Conservation (phyloP, 805 yeast genomes). For the Ogataea zsoltii region DNA sequence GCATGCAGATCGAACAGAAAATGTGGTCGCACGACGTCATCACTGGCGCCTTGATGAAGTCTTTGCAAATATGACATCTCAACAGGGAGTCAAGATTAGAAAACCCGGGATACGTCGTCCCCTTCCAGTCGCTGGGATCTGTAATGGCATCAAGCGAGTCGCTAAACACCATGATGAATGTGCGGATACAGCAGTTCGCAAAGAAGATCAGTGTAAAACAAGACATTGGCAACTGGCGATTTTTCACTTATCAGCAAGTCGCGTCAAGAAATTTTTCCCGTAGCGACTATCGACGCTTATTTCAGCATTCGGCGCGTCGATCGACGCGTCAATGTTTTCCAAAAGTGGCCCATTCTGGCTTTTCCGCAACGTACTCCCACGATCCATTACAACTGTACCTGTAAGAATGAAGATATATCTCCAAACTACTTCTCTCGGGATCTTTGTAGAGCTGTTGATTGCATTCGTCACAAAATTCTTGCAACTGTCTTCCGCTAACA, state of each 20-base stretch:
- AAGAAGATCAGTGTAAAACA: background rate
- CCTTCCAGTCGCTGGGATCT: constrained; percentile 74
- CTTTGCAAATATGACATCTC: constrained; percentile 88
- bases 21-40: constrained; percentile 85
- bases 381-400: constrained; percentile 33
- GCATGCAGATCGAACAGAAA: constrained; percentile 84
- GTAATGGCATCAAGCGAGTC: constrained; percentile 38
- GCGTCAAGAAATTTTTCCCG: constrained; percentile 6
- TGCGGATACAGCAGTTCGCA: background rate
- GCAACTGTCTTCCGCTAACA: constrained; percentile 20
- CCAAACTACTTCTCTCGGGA: constrained; percentile 31
- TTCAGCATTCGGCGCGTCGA: background rate
- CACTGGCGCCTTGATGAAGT: constrained; percentile 75
- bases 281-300: background rate
- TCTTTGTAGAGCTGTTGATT: constrained; percentile 32
- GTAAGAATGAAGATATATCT: constrained; percentile 47
- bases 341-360: constrained; percentile 10
- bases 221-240: background rate
- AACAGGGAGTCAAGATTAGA: constrained; percentile 66
- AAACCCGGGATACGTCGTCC: constrained; percentile 54
- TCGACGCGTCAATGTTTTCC: constrained; percentile 16
- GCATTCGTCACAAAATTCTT: constrained; percentile 36
- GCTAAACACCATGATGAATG: constrained; percentile 17
- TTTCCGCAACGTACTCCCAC: constrained; percentile 38
- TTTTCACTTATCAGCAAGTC: background rate